phyloP scores from a whole-genome alignment of 345 rosid species.

The Syzygium aromaticum region DNA sequence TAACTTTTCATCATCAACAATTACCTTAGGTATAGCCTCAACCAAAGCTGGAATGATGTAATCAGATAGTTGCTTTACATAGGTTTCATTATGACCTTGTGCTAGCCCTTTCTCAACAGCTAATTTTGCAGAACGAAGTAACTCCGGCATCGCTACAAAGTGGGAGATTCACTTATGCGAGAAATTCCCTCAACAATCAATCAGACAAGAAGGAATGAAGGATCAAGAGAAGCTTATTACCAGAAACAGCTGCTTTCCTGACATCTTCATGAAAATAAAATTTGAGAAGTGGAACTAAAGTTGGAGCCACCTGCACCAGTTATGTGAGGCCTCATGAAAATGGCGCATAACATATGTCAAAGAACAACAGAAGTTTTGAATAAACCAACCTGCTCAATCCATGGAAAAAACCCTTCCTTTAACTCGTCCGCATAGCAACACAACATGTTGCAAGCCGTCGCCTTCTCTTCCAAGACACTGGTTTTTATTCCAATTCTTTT shows the following conservation, averaged over 20 bases:
- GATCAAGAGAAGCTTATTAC: slow-evolving; percentile 22
- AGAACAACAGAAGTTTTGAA: not conserved
- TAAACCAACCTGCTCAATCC: slow-evolving; percentile 85
- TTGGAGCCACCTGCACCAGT: slow-evolving; percentile 77
- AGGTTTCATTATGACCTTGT: slow-evolving; percentile 82
- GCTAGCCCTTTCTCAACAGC: slow-evolving; percentile 89
- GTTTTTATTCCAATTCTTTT: slow-evolving; percentile 99
- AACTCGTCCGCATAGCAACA: slow-evolving; percentile 99
- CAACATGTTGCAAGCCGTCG: slow-evolving; percentile 98
- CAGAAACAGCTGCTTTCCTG: slow-evolving; percentile 99
- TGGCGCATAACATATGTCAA: not conserved
- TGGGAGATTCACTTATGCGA: not conserved
- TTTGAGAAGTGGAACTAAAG: slow-evolving; percentile 89
- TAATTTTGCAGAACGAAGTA: slow-evolving; percentile 86
- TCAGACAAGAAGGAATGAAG: not conserved
- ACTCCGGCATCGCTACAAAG: slow-evolving; percentile 91
- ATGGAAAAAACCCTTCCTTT: slow-evolving; percentile 98
- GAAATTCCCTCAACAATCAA: not conserved
- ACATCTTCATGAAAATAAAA: slow-evolving; percentile 99
- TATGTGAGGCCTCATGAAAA: slow-evolving; percentile 1
- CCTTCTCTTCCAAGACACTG: slow-evolving; percentile 96
- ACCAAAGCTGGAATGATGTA: slow-evolving; percentile 86
- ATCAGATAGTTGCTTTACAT: slow-evolving; percentile 89
- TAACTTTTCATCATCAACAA: not conserved
- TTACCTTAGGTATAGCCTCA: slow-evolving; percentile 97